A percentile compares a stretch with the other conserved stretches of the same genome.
phyloP scores from a whole-genome alignment of 2,329 filamentous ascomycete species.

The Talaromyces funiculosus region DNA sequence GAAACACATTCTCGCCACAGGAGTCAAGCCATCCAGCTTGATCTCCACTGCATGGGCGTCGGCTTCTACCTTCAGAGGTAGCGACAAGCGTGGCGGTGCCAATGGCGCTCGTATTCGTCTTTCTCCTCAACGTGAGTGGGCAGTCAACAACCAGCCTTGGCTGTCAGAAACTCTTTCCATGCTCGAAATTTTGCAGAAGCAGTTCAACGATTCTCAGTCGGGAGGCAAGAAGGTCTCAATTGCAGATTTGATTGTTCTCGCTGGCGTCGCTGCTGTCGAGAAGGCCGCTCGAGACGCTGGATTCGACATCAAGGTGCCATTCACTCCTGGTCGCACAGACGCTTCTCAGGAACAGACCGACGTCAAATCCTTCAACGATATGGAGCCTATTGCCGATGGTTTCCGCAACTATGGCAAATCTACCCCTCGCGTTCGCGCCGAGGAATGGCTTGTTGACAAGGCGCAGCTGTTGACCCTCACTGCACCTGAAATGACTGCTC shows the following conservation, averaged over 20 bases:
- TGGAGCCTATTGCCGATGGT: slow-evolving; percentile 66
- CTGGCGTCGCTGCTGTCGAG: slow-evolving; percentile 65
- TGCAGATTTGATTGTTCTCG: slow-evolving; percentile 74
- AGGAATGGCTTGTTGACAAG: slow-evolving; percentile 66
- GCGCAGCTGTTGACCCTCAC: slow-evolving; percentile 66
- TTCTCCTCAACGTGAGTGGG: slow-evolving; percentile 65
- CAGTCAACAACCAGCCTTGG: slow-evolving; percentile 66
- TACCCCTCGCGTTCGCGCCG: slow-evolving; percentile 55
- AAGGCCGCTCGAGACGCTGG: slow-evolving; percentile 48
- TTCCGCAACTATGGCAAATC: slow-evolving; percentile 74
- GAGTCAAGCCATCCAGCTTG: slow-evolving; percentile 56
- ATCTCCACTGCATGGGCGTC: slow-evolving; percentile 64
- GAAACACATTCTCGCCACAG: slow-evolving; percentile 60
- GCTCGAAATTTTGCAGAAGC: slow-evolving; percentile 60
- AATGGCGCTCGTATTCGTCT: slow-evolving; percentile 75
- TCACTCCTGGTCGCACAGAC: slow-evolving; percentile 67
- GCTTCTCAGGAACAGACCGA: slow-evolving; percentile 69
- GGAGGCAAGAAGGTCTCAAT: slow-evolving; percentile 67
- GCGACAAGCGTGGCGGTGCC: slow-evolving; percentile 76
- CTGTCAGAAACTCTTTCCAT: slow-evolving; percentile 56
- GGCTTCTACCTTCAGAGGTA: slow-evolving; percentile 65
- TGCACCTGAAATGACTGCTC: slow-evolving; percentile 63
- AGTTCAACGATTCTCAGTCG: slow-evolving; percentile 52
- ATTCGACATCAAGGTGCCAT: slow-evolving; percentile 58
- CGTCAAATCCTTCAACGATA: slow-evolving; percentile 55